phyloP scores from a whole-genome alignment of 2,329 filamentous ascomycete genomes.

The Graphilbum ipis-grandicollis region DNA sequence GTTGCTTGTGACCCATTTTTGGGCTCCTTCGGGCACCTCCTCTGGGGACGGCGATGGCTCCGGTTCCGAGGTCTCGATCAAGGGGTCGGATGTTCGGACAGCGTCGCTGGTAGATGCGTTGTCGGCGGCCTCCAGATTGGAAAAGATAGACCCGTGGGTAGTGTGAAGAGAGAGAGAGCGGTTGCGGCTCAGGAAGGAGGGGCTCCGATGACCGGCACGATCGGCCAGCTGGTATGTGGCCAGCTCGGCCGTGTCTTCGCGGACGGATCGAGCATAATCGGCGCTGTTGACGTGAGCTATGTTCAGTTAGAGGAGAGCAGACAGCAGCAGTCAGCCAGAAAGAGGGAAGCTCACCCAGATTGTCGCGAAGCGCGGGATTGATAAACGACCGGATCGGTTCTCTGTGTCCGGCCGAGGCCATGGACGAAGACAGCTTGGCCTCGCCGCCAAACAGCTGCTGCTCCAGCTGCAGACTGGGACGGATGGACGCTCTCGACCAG shows the following conservation, averaged over 20 bases:
- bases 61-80: constrained; percentile 31
- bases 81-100: constrained; percentile 26
- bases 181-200: constrained; percentile 26
- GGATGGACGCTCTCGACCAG: not conserved
- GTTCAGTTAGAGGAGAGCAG: not conserved
- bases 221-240: constrained; percentile 66
- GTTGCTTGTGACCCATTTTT: too few species aligned
- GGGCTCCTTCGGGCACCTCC: too few species aligned
- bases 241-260: constrained; percentile 74
- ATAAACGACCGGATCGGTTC: constrained; percentile 59
- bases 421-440: constrained; percentile 20
- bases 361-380: constrained; percentile 44
- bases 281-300: constrained; percentile 45
- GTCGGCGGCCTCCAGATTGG: constrained; percentile 13
- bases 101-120: constrained; percentile 1
- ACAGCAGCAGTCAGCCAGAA: not conserved
- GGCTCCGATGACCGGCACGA: constrained; percentile 25
- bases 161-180: constrained; percentile 18
- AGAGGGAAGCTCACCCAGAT: constrained; percentile 29
- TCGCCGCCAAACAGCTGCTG: constrained; percentile 12
- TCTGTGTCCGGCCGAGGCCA: constrained; percentile 26
- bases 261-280: constrained; percentile 61
- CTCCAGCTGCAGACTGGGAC: constrained; percentile 3
- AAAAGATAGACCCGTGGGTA: constrained; percentile 4
- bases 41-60: constrained; percentile 1